Percentiles rank a stretch among this genome's conserved stretches.
These are phyloP conservation scores for Aspergillus asperescens DNA, from an alignment of 495 filamentous ascomycete species.

Conservation along the genomic window DNA sequence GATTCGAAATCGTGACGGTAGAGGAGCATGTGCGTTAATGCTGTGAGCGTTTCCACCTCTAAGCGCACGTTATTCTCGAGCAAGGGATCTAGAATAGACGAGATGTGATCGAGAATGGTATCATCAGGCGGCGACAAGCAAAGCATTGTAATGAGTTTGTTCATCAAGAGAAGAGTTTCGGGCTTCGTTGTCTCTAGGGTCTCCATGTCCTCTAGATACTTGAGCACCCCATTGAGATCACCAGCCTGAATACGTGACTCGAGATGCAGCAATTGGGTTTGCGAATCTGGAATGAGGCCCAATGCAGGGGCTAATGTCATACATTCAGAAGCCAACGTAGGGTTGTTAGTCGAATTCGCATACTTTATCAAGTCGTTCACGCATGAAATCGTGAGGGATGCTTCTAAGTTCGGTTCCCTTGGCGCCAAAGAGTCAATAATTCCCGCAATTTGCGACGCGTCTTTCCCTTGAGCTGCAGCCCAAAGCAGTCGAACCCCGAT, in stretches of 20 bases:
- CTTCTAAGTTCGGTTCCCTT: slow-evolving; percentile 29
- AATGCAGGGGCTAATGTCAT: slow-evolving; percentile 56
- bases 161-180: slow-evolving; percentile 59
- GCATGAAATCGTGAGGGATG: slow-evolving; percentile 58
- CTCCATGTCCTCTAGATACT: slow-evolving; percentile 56
- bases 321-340: slow-evolving; percentile 69
- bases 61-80: slow-evolving; percentile 63
- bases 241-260: slow-evolving; percentile 64
- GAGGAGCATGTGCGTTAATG: slow-evolving; percentile 66
- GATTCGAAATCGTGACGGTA: slow-evolving; percentile 66
- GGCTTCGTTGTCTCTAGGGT: slow-evolving; percentile 46
- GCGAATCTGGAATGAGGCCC: slow-evolving; percentile 55
- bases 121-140: slow-evolving; percentile 49
- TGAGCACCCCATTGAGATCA: slow-evolving; percentile 62
- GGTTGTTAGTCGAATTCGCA: slow-evolving; percentile 63
- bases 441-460: slow-evolving; percentile 61
- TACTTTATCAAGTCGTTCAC: slow-evolving; percentile 72
- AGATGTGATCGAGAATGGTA: slow-evolving; percentile 59
- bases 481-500: slow-evolving; percentile 72
- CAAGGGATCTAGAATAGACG: slow-evolving; percentile 68
- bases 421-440: slow-evolving; percentile 53
- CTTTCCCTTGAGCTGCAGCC: slow-evolving; percentile 66
- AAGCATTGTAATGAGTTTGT: slow-evolving; percentile 70
- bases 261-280: slow-evolving; percentile 68
- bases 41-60: slow-evolving; percentile 64